Percentiles rank a stretch among this genome's conserved stretches.
phyloP scores from a whole-genome alignment of 148 eudicot species.

The Cornus kousa region DNA sequence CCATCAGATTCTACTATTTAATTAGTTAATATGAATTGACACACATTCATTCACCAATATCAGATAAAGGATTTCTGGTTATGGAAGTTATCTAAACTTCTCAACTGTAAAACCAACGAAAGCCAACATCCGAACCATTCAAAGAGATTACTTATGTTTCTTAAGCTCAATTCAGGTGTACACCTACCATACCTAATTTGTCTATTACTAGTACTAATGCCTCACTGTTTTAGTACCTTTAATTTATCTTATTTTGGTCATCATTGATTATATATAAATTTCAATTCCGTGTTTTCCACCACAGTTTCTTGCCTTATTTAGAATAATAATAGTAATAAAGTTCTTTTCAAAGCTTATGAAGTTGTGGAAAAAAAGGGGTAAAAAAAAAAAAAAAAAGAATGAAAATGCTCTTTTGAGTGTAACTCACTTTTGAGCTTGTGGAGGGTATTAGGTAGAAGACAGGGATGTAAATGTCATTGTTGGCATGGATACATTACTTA shows the following conservation, averaged over 20 bases:
- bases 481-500: neutral
- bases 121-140: neutral
- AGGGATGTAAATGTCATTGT: slow-evolving; percentile 6
- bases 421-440: slow-evolving; percentile 11
- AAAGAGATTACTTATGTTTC: neutral
- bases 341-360: neutral
- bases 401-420: slow-evolving; percentile 5
- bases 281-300: neutral
- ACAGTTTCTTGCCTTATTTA: neutral
- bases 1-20: too few species aligned
- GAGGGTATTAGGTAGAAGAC: slow-evolving; percentile 13
- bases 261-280: neutral
- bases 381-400: neutral
- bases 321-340: neutral
- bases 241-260: neutral
- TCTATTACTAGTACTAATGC: neutral
- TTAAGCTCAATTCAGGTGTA: neutral
- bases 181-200: slow-evolving; percentile 13
- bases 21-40: too few species aligned
- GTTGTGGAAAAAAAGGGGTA: neutral
- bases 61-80: slow-evolving; percentile 4
- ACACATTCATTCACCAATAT: too few species aligned
- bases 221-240: neutral
- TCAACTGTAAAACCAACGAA: slow-evolving; percentile 8
- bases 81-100: slow-evolving; percentile 9